Conservation (phyloP, 1,284 basidiomycete species). For the Volvariella surrecta region DNA sequence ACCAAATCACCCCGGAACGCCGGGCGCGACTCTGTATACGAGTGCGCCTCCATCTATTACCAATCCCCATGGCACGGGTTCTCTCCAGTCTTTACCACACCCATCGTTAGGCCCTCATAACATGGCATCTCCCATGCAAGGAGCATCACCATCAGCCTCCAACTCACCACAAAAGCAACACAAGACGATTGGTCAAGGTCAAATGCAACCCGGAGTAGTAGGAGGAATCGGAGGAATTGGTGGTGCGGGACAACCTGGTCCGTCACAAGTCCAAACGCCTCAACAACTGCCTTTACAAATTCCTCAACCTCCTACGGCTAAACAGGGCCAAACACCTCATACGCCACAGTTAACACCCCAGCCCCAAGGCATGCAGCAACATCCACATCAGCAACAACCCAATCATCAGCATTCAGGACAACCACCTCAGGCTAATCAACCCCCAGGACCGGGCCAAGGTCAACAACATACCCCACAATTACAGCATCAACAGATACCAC, state of each 20-base stretch:
- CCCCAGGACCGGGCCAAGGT: slow-evolving; percentile 14
- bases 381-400: slow-evolving; percentile 8
- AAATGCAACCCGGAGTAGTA: slow-evolving; percentile 13
- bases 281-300: background rate
- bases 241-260: background rate
- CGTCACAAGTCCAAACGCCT: background rate
- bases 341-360: background rate
- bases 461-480: slow-evolving; percentile 3
- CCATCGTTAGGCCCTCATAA: slow-evolving; percentile 36
- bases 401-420: background rate
- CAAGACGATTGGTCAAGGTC: slow-evolving; percentile 31
- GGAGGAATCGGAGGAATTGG: background rate
- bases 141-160: slow-evolving; percentile 29
- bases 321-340: no score
- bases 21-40: slow-evolving; percentile 36
- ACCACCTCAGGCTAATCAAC: no score
- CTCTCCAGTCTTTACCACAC: slow-evolving; percentile 21
- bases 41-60: slow-evolving; percentile 35
- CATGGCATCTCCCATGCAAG: no score
- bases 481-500: slow-evolving; percentile 14
- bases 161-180: slow-evolving; percentile 46
- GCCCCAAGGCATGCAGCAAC: background rate
- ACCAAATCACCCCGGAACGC: slow-evolving; percentile 10
- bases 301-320: no score
- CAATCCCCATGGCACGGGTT: slow-evolving; percentile 25